phyloP scores from a whole-genome alignment of 2,329 filamentous ascomycete species.

The Oidium heveae region DNA sequence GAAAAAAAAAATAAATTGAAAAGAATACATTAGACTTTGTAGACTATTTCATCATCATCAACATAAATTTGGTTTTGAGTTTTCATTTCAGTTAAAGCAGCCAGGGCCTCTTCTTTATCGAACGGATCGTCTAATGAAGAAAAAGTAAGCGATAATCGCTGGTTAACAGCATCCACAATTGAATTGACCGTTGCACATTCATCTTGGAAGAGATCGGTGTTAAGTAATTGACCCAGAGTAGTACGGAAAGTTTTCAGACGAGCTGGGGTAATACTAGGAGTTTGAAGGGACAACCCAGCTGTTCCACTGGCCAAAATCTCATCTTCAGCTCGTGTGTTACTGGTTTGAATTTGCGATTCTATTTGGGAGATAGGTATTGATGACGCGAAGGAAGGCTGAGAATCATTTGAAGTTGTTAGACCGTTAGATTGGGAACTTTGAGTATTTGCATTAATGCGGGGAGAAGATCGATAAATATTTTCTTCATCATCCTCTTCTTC shows the following conservation, averaged over 20 bases:
- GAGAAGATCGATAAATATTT: slow-evolving; percentile 14
- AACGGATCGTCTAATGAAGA: slow-evolving; percentile 30
- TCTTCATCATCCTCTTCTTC: slow-evolving; percentile 16
- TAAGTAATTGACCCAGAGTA: slow-evolving; percentile 60
- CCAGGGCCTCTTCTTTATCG: slow-evolving; percentile 42
- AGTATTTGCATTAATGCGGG: slow-evolving; percentile 7
- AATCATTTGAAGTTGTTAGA: slow-evolving; percentile 4
- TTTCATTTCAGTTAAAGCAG: slow-evolving; percentile 57
- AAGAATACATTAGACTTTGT: slow-evolving; percentile 36
- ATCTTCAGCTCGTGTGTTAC: slow-evolving; percentile 7
- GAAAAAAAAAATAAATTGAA: no score
- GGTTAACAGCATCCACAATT: slow-evolving; percentile 60
- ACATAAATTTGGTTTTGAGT: slow-evolving; percentile 78
- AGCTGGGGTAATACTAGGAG: slow-evolving; percentile 18
- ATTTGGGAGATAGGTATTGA: slow-evolving; percentile 15
- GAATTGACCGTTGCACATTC: slow-evolving; percentile 55
- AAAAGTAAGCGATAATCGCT: slow-evolving; percentile 25
- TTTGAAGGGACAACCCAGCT: slow-evolving; percentile 9
- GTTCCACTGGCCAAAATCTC: slow-evolving; percentile 11
- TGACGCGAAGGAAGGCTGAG: slow-evolving; percentile 18
- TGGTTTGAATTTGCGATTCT: slow-evolving; percentile 9
- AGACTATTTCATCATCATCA: slow-evolving; percentile 36
- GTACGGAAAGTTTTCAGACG: slow-evolving; percentile 54
- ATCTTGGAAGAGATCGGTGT: slow-evolving; percentile 61
- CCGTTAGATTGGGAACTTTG: background rate